phyloP scores from a whole-genome alignment of 129 eudicot species.

The Arctium lappa region DNA sequence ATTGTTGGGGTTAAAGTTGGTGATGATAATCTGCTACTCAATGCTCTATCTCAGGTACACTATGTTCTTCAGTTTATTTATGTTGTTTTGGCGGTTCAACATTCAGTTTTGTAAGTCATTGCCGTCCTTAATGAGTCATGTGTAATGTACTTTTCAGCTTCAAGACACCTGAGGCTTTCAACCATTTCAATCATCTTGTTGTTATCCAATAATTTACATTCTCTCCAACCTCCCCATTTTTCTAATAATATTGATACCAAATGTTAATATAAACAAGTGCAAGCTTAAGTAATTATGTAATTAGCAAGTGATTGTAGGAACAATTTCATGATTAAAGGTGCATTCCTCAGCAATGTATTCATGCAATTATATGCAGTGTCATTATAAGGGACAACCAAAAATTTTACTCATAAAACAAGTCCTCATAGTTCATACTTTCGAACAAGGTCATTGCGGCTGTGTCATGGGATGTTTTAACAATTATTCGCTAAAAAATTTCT shows the following conservation, averaged over 20 bases:
- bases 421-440: too few species aligned
- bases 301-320: too few species aligned
- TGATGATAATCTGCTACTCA: not conserved
- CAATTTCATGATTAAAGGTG: not conserved
- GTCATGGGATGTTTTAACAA: not conserved
- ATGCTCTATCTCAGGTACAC: too few species aligned
- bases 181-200: not conserved
- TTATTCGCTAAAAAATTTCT: not conserved
- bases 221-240: not conserved
- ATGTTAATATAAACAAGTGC: too few species aligned
- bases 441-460: not conserved
- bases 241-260: too few species aligned
- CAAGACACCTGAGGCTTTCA: not conserved
- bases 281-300: too few species aligned
- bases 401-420: not conserved
- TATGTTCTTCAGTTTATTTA: too few species aligned
- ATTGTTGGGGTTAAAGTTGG: conserved; percentile 40
- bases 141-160: not conserved
- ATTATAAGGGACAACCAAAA: not conserved
- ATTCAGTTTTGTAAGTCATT: too few species aligned
- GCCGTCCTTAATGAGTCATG: too few species aligned
- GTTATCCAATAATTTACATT: not conserved
- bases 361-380: not conserved
- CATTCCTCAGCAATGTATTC: not conserved
- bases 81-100: too few species aligned